Base-by-base conservation (phyloP, 1,284 basidiomycete genomes). In the Tilletia walkeri region DNA sequence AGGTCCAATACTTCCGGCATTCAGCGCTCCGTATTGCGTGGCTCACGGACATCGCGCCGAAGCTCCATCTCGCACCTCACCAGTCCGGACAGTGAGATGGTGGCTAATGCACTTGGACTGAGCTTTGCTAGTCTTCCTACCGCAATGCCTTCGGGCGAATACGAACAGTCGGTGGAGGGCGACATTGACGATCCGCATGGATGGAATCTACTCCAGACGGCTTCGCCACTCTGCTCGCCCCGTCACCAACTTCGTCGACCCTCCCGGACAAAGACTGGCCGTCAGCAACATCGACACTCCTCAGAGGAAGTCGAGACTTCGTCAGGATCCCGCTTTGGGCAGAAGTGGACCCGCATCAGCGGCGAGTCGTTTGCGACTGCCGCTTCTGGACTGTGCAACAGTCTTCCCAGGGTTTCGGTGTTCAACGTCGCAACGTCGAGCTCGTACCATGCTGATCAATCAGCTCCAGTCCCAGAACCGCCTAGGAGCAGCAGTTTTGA, bases 1-100 rank as follows among this genome's bases (percentile, higher is more conserved):
- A 45, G 41, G 1, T 14, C 9, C 9, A 45, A 14, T 45, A 14
- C 9, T 45, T 45, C 41, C 41, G 41, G 41, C 14, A 7, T 45
- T 14, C 41, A 45, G 41, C 41, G 14, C 14, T 45, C 41, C 41
- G 14, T 14, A 7, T 45, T 45, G 41, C 41, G 41, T 14, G 41
- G 41, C 12, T 53, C 18, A 53, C 7, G 50, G 50, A 53, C 12
- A 53, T 53, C 50, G 50, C 50, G 50, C 50, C 7, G 12, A 7
- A 53, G 50, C 16, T 53, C 50, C 6, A 53, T 24, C 50, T 53
- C 50, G 6, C 50, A 53, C 10, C 38, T 63, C 16, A 63, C 59
- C 7, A 63, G 59, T 20, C 59, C 59, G 2, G 59, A 63, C 59
- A 63, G 59, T 36, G 67, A 56, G 24, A 65, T n/a, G 47, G 65